Base-by-base conservation (phyloP, 2,329 filamentous ascomycete genomes). In the Fusarium nanum region DNA sequence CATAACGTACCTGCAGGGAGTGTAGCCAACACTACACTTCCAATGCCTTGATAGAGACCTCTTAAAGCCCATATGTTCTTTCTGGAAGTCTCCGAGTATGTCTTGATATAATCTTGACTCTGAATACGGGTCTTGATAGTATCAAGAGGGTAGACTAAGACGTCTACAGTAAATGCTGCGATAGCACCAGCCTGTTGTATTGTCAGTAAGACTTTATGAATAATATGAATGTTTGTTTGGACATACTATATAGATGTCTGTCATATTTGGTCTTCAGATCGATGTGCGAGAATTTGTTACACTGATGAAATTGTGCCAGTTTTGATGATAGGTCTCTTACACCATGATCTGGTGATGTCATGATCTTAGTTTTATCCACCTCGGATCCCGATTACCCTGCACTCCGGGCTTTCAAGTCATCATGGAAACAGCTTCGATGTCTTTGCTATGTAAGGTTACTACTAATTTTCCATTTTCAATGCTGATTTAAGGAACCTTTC, bases 101-200 rank as follows among this genome's bases (percentile, higher is more conserved):
- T 84, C 52, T 86, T 86, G 40, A 88, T 82, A 80, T 94, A 96
- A 74, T 94, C 88, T 14, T 89, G 90, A 56, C 91, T 93, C 78
- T 97, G 94, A 49, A 93, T 86, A 12, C 94, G 88, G 10, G 94
- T 97, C 78, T 97, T 97, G 75, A 97, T 84, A 0, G 94, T 98
- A 78, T 97, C 94, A 18, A 97, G 84, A 0, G 94, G 94, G 75
- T 96, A 97, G 37, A 97, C 88, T 18, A 97, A 84, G 50, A 97
- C 83, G 78, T 97, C 93, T 60, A 97, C 92, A 2, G 91, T 91
- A 77, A 97, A 93, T 27, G 93, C 94, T 68, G 94, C 94, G 56
- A 92, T 86, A 56, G 93, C 93, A 59, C 94, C 94, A 48, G 94
- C 93, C 92, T 96, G 12, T 41, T 9, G 7, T 13, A n/a, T 11